Base-by-base conservation (phyloP, 176 grass and related monocot species). In the Aechmea fasciata region DNA sequence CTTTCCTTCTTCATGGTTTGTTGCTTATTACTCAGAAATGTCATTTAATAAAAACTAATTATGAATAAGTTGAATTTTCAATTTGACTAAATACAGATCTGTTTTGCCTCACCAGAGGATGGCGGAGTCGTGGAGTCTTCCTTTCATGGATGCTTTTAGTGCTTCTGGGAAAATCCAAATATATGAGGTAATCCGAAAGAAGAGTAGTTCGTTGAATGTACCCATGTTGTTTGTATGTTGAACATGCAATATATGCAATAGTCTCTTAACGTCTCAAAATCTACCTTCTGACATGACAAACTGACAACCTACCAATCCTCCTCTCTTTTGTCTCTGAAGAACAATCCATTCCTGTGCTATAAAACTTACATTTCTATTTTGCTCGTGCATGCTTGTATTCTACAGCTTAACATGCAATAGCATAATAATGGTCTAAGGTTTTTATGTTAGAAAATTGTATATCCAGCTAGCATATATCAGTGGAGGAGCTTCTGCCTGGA, bases 91-190 rank as follows among this genome's bases (percentile, higher is more conserved):
- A 19, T 71, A 47, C 64, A 24, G 64, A 14, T 50, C 10, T 79
- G 2, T 47, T 75, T 78, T 63, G 61, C 12, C 12, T 76, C 13
- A 63, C 73, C 73, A 91, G 88, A 82, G 68, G 82, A 91, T 91
- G 88, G 72, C 17, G 57, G 88, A 91, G 49, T 84, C 88, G 13
- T 91, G 88, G 88, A 82, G 64, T 69, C 25, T 68, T 74, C 84
- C 84, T 74, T 79, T 91, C 68, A 66, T 82, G 66, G 79, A 87
- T 80, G 65, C 75, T 68, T 87, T 87, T 64, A 66, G 81, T 75
- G 76, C 52, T 74, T 4, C 25, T 70, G 74, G 74, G 10, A 82
- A 83, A 47, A 65, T 85, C 49, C 78, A 82, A 84, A 64, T 73
- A 24, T 87, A 80, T 71, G 84, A 91, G 88, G 88, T 91, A 76